These are phyloP conservation scores for Boletus insuetus DNA, from an alignment of 768 basidiomycete genomes.

Conservation along the genomic window DNA sequence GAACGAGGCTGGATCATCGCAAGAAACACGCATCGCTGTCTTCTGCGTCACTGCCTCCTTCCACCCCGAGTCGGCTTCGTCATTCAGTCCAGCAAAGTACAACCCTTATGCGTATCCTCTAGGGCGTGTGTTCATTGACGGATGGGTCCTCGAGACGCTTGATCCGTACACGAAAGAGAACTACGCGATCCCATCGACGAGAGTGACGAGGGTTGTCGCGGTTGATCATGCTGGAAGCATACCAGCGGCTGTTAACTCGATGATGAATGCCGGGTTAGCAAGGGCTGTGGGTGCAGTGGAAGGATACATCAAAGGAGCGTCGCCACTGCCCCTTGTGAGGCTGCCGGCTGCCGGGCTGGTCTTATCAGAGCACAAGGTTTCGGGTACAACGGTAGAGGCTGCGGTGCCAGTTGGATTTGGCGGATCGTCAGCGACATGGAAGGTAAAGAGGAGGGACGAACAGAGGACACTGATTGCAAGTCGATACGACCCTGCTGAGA, in stretches of 20 bases:
- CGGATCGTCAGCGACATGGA: constrained; percentile 47
- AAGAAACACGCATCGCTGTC: constrained; percentile 58
- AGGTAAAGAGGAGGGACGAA: constrained; percentile 57
- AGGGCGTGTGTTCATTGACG: constrained; percentile 84
- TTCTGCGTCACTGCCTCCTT: constrained; percentile 85
- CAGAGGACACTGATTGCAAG: constrained; percentile 54
- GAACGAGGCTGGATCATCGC: constrained; percentile 32
- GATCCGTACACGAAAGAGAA: constrained; percentile 95
- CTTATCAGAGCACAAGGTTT: constrained; percentile 46
- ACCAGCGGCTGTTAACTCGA: constrained; percentile 79
- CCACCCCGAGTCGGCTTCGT: constrained; percentile 56
- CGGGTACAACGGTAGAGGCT: constrained; percentile 34
- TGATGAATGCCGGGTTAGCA: constrained; percentile 78
- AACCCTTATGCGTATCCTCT: constrained; percentile 74
- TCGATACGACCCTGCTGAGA: constrained; percentile 49
- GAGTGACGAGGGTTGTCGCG: constrained; percentile 80
- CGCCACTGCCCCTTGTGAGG: constrained; percentile 65
- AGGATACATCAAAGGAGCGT: constrained; percentile 60
- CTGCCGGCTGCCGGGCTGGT: constrained; percentile 65
- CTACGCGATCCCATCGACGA: constrained; percentile 89
- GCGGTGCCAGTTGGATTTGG: constrained; percentile 22
- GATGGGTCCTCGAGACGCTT: constrained; percentile 94
- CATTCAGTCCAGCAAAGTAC: constrained; percentile 63
- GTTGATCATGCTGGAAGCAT: constrained; percentile 86
- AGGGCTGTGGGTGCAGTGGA: constrained; percentile 74